Evolutionary conservation across 164 flowering plant species (phyloP).

Genomic region (Platanus orientalis): DNA sequence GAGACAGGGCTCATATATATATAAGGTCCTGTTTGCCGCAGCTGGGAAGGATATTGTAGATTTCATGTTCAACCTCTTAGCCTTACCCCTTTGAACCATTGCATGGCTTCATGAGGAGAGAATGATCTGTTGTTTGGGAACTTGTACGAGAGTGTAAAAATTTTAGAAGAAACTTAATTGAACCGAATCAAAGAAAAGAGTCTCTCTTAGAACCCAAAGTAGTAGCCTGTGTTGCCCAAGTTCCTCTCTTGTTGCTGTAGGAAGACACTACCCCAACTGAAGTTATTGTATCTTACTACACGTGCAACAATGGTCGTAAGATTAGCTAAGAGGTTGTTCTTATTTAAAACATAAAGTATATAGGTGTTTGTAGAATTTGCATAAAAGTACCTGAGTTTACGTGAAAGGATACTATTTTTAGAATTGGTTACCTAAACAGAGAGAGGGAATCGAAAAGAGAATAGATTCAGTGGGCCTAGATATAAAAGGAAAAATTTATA

Average conservation of each 20-base stretch:
- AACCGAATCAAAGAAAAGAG: neutral
- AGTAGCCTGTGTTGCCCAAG: neutral
- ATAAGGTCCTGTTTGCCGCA: constrained; percentile 7
- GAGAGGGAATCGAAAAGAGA: too few relatives aligned
- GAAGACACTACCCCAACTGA: neutral
- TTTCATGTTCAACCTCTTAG: neutral
- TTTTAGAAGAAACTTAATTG: too few relatives aligned
- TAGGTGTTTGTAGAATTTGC: too few relatives aligned
- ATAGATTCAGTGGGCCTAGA: too few relatives aligned
- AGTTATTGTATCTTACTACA: too few relatives aligned
- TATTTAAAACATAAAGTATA: too few relatives aligned
- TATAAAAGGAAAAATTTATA: too few relatives aligned
- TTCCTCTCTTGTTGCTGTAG: constrained; percentile 2
- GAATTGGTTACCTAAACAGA: too few relatives aligned
- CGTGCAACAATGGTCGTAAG: too few relatives aligned
- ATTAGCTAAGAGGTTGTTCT: too few relatives aligned
- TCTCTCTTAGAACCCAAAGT: constrained; percentile 13
- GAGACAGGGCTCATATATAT: neutral
- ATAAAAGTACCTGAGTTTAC: too few relatives aligned
- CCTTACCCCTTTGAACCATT: neutral
- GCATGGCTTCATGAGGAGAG: neutral
- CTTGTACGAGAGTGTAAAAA: neutral
- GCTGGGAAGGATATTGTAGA: constrained; percentile 7
- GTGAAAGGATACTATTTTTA: too few relatives aligned
- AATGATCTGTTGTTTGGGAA: neutral